Evolutionary conservation across 495 filamentous ascomycete species (phyloP), one percentile per base, ranked within the genome.

Genomic region (Sordaria brevicollis): DNA sequence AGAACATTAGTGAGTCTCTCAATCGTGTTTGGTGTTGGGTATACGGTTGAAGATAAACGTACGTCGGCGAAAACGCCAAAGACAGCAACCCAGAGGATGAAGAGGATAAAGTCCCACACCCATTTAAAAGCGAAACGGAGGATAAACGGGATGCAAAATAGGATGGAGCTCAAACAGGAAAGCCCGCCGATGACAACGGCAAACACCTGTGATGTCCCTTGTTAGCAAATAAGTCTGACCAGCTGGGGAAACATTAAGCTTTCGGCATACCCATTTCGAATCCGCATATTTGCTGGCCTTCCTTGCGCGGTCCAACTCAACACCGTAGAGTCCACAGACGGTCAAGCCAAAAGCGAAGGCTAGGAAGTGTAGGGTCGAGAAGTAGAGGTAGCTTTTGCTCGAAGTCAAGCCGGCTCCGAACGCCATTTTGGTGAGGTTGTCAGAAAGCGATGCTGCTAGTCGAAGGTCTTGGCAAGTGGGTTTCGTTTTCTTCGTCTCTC

Each of bases 291-390:
- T 74, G 69, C 82, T 74, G 9, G 82, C 76, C 38, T 87, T 77
- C n/a, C 79, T 78, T 9, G 90, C 88, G 65, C 84, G 77, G 69
- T 86, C 79, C 10, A 96, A 81, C 74, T 95, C 90, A 37, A 82
- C 76, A 68, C 89, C 91, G 77, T 97, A 97, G 37, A 97, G 88
- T 5, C 89, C 93, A 71, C 89, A 86, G 69, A 95, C 91, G 0
- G 89, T 84, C 65, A 96, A 74, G 21, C 88, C 92, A 71, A 96
- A 83, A 72, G 90, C 82, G 76, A 96, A 88, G 73, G 94, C 90
- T 62, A 87, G 76, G 79, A 92, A 84, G 75, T 92, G 90, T 0
- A 91, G 80, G 67, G 83, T 38, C 17, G 86, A 78, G 71, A 85
- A 85, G 68, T 78, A 71, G 72, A 83, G 66, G 72, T 85, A 83